Base-by-base conservation (phyloP, 306 rosid species). In the Trifolium dubium region DNA sequence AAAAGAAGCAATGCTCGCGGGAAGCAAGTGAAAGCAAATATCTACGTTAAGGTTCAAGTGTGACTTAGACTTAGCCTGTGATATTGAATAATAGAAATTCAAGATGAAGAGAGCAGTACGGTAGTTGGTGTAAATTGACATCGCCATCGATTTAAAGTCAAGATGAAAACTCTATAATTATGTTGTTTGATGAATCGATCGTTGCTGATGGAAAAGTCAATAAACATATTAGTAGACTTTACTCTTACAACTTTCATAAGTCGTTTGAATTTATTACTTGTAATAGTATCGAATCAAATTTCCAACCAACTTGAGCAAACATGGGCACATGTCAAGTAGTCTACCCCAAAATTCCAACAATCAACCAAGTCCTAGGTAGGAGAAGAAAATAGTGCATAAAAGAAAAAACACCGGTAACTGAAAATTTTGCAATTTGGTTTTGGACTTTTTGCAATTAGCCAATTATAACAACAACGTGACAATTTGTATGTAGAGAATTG, bases 261-360 rank as follows among this genome's bases (percentile, higher is more conserved):
- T 10, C 4, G 19, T 12, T 54, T 53, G 31, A 54, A 54, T 17
- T 53, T 17, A n/a, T 53, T 5, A 12, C 9, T 53, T 18, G 58
- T 17, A 17, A 3, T 7, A 51, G 17, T 17, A 15, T 23, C 12
- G 4, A 11, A 56, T 28, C n/a, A 28, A 29, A 58, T 58, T 58
- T 6, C 64, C 64, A 11, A 29, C 39, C 64, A 58, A 58, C 35
- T 12, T 58, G 39, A 58, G 28, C 66, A 60, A 60, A 60, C 66
- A 60, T 32, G 5, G 6, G 43, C 19, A 14, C 66, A 14, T 13
- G 43, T 13, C 5, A 64, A 39, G 17, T 19, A 64, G 9, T 41
- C 6, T 12, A 61, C 15, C 67, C 5, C 13, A 19, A 41, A 40
- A 10, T 64, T 40, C 50, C 53, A 18, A 60, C 46, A 15, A 62